Percentiles rank a stretch among this genome's conserved stretches.
These are phyloP conservation scores for Ambrosia hybrid DNA, from an alignment of 140 eudicot genomes.

Conservation along the genomic window DNA sequence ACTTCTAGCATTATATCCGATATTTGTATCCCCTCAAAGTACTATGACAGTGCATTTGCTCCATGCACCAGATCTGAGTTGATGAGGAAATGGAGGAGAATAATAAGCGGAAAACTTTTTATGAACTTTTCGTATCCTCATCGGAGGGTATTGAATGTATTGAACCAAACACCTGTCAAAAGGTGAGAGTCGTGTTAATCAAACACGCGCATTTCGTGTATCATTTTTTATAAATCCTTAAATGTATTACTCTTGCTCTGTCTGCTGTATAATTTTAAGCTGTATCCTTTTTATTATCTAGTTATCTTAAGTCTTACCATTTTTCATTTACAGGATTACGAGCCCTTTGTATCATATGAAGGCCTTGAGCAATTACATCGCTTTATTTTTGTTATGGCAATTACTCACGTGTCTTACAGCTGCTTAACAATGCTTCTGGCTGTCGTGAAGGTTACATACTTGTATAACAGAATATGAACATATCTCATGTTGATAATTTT, in stretches of 20 bases:
- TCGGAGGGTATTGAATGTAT: conserved; percentile 60
- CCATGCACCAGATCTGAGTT: conserved; percentile 77
- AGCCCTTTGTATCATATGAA: conserved; percentile 97
- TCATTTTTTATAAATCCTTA: conserved; percentile 14
- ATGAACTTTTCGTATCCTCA: conserved; percentile 39
- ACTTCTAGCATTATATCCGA: conserved; percentile 81
- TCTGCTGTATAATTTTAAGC: too few species aligned
- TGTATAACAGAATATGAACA: background rate
- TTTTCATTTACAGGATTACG: conserved; percentile 57
- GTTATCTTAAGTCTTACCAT: background rate
- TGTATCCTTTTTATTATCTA: background rate
- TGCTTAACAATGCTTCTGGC: conserved; percentile 99
- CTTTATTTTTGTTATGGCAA: conserved; percentile 96
- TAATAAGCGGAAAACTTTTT: conserved; percentile 64
- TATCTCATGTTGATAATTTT: conserved; percentile 3
- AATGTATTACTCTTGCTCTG: too few species aligned
- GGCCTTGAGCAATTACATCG: conserved; percentile 98
- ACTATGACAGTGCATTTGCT: conserved; percentile 70
- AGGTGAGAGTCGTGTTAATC: conserved; percentile 51
- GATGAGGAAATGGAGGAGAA: conserved; percentile 56
- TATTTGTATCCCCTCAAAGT: conserved; percentile 85
- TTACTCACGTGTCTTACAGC: conserved; percentile 90
- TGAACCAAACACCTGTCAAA: conserved; percentile 69
- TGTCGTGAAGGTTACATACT: conserved; percentile 77
- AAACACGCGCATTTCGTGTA: conserved; percentile 5